These are phyloP conservation scores for Eremochloa ophiuroides DNA, from an alignment of 176 grass and related monocot species.

Conservation along the genomic window DNA sequence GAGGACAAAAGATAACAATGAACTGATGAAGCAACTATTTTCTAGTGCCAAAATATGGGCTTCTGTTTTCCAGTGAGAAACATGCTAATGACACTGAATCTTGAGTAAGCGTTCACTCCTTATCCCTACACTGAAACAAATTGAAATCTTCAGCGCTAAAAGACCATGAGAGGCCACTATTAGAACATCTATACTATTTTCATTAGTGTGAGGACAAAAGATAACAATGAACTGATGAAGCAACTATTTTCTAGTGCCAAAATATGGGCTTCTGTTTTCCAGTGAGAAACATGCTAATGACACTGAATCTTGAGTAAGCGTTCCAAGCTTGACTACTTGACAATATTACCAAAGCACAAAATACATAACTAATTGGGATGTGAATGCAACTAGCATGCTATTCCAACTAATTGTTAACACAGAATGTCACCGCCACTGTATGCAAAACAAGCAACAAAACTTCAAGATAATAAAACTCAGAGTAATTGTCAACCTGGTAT, in stretches of 20 bases:
- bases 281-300: slow-evolving; percentile 14
- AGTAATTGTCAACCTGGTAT: slow-evolving; percentile 65
- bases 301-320: background rate
- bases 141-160: too few species aligned
- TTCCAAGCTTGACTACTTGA: background rate
- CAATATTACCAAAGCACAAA: slow-evolving; percentile 8
- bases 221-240: background rate
- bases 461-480: background rate
- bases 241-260: background rate
- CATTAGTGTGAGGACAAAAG: background rate
- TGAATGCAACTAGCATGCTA: background rate
- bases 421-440: background rate
- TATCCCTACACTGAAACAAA: too few species aligned
- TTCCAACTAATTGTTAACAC: background rate
- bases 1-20: background rate
- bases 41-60: background rate
- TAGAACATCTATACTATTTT: background rate
- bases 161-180: too few species aligned
- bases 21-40: background rate
- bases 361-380: slow-evolving; percentile 6
- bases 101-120: background rate
- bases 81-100: slow-evolving; percentile 1
- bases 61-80: background rate
- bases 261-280: background rate
- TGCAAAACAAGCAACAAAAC: background rate